Conservation (phyloP, 2,329 filamentous ascomycete genomes). For the Talaromyces marneffei region DNA sequence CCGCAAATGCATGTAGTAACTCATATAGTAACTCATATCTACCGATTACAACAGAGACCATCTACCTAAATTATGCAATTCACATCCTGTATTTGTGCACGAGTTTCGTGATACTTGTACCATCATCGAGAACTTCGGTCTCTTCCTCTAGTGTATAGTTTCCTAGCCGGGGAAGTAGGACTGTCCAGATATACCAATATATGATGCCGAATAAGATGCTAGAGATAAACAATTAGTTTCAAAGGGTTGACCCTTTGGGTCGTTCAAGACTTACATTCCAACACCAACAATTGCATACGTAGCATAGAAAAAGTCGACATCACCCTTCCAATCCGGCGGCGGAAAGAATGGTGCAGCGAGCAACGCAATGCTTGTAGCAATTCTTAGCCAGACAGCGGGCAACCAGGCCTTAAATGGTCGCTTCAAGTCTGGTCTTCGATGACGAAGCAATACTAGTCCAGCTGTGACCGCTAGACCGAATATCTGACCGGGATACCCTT, state of each 20-base stretch:
- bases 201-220: conserved; percentile 54
- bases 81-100: conserved; percentile 21
- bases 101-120: conserved; percentile 60
- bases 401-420: conserved; percentile 63
- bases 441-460: conserved; percentile 58
- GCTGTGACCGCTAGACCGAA: conserved; percentile 52
- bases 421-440: conserved; percentile 53
- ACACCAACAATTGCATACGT: conserved; percentile 50
- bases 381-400: conserved; percentile 52
- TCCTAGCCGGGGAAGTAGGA: conserved; percentile 53
- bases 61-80: background rate
- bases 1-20: too few relatives aligned
- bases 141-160: conserved; percentile 60
- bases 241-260: background rate
- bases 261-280: conserved; percentile 34
- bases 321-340: conserved; percentile 44
- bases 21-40: background rate
- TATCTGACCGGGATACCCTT: conserved; percentile 61
- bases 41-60: background rate
- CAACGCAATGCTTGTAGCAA: conserved; percentile 50
- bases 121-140: conserved; percentile 56
- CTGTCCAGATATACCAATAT: conserved; percentile 66
- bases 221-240: conserved; percentile 16
- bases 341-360: conserved; percentile 59
- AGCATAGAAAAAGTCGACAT: conserved; percentile 46